Evolutionary conservation across 208 protist genomes (phyloP), one percentile per base, ranked within the genome.

Genomic region (Wallacemonas sp.): DNA sequence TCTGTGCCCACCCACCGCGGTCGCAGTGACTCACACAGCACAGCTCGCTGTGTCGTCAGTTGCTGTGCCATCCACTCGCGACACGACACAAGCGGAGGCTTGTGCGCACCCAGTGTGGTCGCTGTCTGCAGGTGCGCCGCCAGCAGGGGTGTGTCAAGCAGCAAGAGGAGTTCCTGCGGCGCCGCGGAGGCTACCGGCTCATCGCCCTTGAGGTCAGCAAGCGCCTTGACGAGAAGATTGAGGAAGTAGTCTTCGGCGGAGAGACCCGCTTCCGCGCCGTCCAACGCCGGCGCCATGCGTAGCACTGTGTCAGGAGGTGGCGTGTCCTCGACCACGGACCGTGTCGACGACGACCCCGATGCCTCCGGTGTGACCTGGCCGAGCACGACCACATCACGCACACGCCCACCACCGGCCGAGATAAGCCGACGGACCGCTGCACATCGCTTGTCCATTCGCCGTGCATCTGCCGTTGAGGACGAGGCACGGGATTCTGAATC

Each of bases 401-500:
- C 54, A 12, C 15, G 13, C 3, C 64, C 64, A 21, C 64, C 64
- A 17, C 64, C 64, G 24, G 50, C 53, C 3, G 21, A 3, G 27
- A 70, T 70, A 3, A 70, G 38, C 32, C 33, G 50, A 10, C 17
- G 38, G 4, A 70, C 64, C 4, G 50, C 64, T 15, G 13, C 41
- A n/a, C 62, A 27, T 2, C 57, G 36, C 48, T 59, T 39, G 9
- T 70, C 64, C 44, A 42, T 26, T 29, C 44, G 32, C 17, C 38
- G 60, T 37, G 17, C n/a, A 15, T 30, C 48, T 29, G 17, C 30
- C 10, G n/a, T n/a, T n/a, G n/a, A n/a, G n/a, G n/a, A n/a, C n/a
- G n/a, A n/a, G n/a, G n/a, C n/a, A n/a, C n/a, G n/a, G n/a, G n/a
- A n/a, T n/a, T n/a, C n/a, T n/a, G n/a, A n/a, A n/a, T n/a, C n/a